Percentiles rank a stretch among this genome's conserved stretches.
Conservation (phyloP, 192 early-diverging fungal species). For the Backusella macrospora region DNA sequence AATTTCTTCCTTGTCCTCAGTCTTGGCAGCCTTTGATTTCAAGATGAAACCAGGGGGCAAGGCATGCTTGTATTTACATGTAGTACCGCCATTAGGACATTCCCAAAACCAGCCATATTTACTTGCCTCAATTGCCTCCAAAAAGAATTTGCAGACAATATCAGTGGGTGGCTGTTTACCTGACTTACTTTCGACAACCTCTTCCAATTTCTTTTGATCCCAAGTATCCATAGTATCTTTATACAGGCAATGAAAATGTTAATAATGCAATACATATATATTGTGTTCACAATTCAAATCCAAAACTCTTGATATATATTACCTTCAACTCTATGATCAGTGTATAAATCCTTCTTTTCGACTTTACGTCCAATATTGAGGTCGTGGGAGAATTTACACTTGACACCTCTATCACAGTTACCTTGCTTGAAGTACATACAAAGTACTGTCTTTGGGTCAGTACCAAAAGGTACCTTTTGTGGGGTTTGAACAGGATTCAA, state of each 20-base stretch:
- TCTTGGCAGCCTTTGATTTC: slow-evolving; percentile 90
- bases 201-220: slow-evolving; percentile 91
- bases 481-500: slow-evolving; percentile 85
- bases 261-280: background rate
- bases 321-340: slow-evolving; percentile 75
- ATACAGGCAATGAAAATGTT: background rate
- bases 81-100: slow-evolving; percentile 92
- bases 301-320: slow-evolving; percentile 21
- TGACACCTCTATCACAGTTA: slow-evolving; percentile 83
- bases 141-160: slow-evolving; percentile 98
- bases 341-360: slow-evolving; percentile 93
- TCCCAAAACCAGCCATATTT: slow-evolving; percentile 99
- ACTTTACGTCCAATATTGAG: slow-evolving; percentile 85
- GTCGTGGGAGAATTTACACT: slow-evolving; percentile 99
- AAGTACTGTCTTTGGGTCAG: slow-evolving; percentile 93
- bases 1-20: slow-evolving; percentile 78
- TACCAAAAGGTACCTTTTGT: slow-evolving; percentile 98
- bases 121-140: slow-evolving; percentile 92
- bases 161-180: slow-evolving; percentile 89
- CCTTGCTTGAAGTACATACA: slow-evolving; percentile 94
- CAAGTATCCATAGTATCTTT: slow-evolving; percentile 94
- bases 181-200: slow-evolving; percentile 84
- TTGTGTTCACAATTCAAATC: too few species aligned
- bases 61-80: slow-evolving; percentile 96
- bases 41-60: slow-evolving; percentile 95